Evolutionary conservation across 805 yeast species (phyloP), one percentile per base, ranked within the genome.

Genomic region (Clavispora vitiphila): DNA sequence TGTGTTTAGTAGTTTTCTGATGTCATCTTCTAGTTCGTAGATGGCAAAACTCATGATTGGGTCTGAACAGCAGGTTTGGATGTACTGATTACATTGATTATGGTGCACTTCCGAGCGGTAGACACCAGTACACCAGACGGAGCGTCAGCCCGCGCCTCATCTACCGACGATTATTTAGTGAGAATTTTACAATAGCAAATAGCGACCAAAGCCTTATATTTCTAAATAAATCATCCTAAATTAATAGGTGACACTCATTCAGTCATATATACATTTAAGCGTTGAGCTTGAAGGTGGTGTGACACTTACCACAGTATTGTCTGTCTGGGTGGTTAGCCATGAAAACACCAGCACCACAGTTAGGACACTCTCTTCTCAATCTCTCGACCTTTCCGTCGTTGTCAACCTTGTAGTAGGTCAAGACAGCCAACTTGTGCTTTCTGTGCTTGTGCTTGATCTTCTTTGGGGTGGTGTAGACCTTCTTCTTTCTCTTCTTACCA

Each of bases 381-480:
- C 96, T 87, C 78, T 90, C 91, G 67, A 93, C 96, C 74, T 88
- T 85, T 65, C 99, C 99, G 65, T 93, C 99, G 71, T 84, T 86
- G 76, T 89, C 96, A 66, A 93, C 97, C 83, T 91, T 90, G 89
- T 90, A 93, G 93, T 91, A 93, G 71, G 95, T 89, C 74, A 93
- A 86, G 74, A 93, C 97, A 76, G 97, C 98, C 69, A 93, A 82
- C 86, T 93, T 93, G 77, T 86, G 87, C 83, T 91, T 93, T 87
- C 86, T 93, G 86, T 88, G 96, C 86, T 89, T 90, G 95, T 93
- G 98, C 80, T 78, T 87, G 80, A 93, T 87, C 86, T 90, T 95
- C 90, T 93, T 93, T 81, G 99, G 99, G 71, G 98, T 91, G 79
- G 98, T 91, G 91, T 91, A 93, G 72, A 89, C 97, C 95, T 91